Evolutionary conservation across 768 basidiomycete species (phyloP).

Genomic region (Suillus variegatus): DNA sequence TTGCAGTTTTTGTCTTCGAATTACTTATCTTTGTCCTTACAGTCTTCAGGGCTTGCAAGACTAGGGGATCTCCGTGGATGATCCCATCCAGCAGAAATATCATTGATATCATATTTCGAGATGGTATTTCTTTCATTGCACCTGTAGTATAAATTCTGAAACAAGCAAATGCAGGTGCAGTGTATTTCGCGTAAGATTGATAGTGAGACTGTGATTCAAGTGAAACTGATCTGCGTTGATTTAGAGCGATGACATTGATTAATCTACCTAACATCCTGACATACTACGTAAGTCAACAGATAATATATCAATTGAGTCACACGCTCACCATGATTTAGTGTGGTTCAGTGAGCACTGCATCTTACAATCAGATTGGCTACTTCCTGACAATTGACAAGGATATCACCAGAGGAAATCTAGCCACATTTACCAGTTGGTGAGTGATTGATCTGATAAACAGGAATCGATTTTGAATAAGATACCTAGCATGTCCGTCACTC

Average conservation of each 20-base stretch:
- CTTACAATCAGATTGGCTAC: not conserved
- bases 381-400: conserved; percentile 31
- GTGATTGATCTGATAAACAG: conserved; percentile 9
- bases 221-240: not conserved
- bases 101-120: conserved; percentile 46
- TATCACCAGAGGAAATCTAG: conserved; percentile 46
- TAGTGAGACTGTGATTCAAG: conserved; percentile 17
- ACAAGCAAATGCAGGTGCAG: conserved; percentile 40
- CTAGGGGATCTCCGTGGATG: conserved; percentile 25
- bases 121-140: conserved; percentile 39
- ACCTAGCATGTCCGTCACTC: conserved; percentile 46
- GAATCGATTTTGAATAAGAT: not conserved
- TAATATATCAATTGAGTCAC: not conserved
- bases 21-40: conserved; percentile 49
- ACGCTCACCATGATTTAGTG: not conserved
- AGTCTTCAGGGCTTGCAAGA: conserved; percentile 43
- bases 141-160: not conserved
- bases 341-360: not conserved
- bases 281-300: not conserved
- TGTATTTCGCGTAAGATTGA: conserved; percentile 54
- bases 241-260: not conserved
- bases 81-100: conserved; percentile 33
- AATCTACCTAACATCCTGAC: not conserved
- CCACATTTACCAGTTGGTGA: conserved; percentile 52
- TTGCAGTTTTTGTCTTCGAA: conserved; percentile 54